These are phyloP conservation scores for Saccharomycopsis fermentans DNA, from an alignment of 805 yeast genomes.

Conservation along the genomic window DNA sequence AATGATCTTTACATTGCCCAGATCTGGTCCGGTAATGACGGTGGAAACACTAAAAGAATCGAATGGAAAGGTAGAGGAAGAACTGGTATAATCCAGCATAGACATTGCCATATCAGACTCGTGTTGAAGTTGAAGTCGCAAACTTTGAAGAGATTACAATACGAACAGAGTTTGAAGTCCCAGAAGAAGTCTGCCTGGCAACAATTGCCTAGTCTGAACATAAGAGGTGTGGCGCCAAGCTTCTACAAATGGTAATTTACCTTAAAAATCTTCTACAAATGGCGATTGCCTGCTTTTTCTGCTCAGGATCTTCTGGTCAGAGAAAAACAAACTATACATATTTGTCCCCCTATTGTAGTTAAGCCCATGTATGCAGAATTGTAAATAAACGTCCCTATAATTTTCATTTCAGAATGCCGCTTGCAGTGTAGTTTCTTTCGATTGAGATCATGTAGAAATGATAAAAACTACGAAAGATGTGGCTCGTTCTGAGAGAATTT, in stretches of 20 bases:
- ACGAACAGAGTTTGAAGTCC: constrained; percentile 45
- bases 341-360: background rate
- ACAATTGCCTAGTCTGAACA: constrained; percentile 34
- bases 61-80: constrained; percentile 90
- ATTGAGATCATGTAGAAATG: too few species aligned
- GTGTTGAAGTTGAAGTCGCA: constrained; percentile 53
- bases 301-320: background rate
- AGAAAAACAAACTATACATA: background rate
- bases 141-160: constrained; percentile 49
- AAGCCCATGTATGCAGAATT: background rate
- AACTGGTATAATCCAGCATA: constrained; percentile 65
- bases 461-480: too few species aligned
- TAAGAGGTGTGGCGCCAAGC: constrained; percentile 42
- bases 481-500: too few species aligned
- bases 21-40: constrained; percentile 91
- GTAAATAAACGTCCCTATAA: background rate
- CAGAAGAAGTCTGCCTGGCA: constrained; percentile 42
- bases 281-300: constrained; percentile 27
- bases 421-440: too few species aligned
- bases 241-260: constrained; percentile 47
- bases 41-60: constrained; percentile 54
- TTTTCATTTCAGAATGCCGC: background rate
- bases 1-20: constrained; percentile 62
- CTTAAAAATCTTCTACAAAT: constrained; percentile 46
- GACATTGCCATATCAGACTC: constrained; percentile 72